These are phyloP conservation scores for Dictyostelium discoideum DNA, from an alignment of 78 protist species.

Conservation along the genomic window DNA sequence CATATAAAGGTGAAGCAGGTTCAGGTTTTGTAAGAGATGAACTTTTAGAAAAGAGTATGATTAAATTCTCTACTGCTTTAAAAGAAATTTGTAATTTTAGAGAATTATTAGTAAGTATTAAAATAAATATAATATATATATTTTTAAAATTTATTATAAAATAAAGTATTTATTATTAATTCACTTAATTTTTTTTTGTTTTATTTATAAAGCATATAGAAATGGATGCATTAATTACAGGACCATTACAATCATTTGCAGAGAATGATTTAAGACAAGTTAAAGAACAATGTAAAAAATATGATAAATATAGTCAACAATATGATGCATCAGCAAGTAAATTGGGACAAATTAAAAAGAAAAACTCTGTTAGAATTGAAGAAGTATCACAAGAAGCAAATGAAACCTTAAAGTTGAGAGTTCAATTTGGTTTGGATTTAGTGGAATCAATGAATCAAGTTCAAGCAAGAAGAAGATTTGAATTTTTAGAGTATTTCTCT, in stretches of 20 bases:
- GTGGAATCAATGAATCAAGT: constrained; percentile 78
- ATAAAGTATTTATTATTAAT: no score
- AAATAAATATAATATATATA: no score
- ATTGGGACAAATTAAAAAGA: constrained; percentile 68
- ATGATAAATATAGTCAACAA: constrained; percentile 68
- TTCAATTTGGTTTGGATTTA: constrained; percentile 66
- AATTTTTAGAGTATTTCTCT: constrained; percentile 66
- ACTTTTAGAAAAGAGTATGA: constrained; percentile 40
- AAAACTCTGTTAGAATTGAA: constrained; percentile 54
- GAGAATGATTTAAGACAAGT: constrained; percentile 68
- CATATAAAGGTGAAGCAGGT: constrained; percentile 30
- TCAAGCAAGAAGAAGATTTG: constrained; percentile 71
- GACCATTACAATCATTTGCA: constrained; percentile 69
- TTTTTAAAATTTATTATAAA: no score
- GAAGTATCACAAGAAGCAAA: constrained; percentile 68
- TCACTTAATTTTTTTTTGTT: no score
- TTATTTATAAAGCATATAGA: constrained; percentile 18
- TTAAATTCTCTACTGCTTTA: constrained; percentile 36
- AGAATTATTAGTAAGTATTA: constrained; percentile 32
- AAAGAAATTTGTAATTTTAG: constrained; percentile 75
- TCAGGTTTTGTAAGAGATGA: constrained; percentile 43
- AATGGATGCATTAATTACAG: constrained; percentile 64
- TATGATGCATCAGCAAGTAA: constrained; percentile 51
- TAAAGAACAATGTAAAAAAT: constrained; percentile 68
- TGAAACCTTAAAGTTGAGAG: constrained; percentile 28